Conservation (phyloP, 108 stramenopile genomes). For the Nitzschia sp. region DNA sequence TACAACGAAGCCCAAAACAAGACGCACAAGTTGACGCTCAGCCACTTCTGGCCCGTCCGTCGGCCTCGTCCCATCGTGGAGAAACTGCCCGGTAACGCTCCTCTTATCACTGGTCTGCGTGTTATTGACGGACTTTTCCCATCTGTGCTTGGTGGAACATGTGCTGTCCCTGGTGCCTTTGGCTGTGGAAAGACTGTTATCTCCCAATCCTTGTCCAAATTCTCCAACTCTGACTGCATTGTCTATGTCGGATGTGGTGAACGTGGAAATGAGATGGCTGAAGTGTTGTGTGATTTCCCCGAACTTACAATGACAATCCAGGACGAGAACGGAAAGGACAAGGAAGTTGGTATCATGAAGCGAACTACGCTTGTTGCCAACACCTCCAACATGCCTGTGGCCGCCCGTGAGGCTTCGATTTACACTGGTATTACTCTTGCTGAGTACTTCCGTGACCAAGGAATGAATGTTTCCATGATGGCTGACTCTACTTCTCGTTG, state of each 20-base stretch:
- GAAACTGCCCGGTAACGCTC: constrained; percentile 97
- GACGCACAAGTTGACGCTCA: constrained; percentile 88
- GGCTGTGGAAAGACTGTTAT: constrained; percentile 99
- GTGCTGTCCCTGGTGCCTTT: constrained; percentile 99
- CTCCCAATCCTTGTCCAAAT: constrained; percentile 98
- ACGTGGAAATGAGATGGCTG: constrained; percentile 99
- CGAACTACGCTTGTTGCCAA: constrained; percentile 99
- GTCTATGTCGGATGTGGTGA: constrained; percentile 96
- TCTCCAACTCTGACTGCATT: constrained; percentile 95
- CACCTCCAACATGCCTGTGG: constrained; percentile 99
- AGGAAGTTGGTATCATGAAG: constrained; percentile 99
- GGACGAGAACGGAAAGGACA: constrained; percentile 82
- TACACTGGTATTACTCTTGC: constrained; percentile 99
- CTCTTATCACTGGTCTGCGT: constrained; percentile 98
- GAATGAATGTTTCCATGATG: constrained; percentile 99
- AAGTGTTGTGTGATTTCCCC: constrained; percentile 99
- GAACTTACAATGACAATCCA: constrained; percentile 97
- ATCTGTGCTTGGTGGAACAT: constrained; percentile 98
- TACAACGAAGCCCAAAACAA: constrained; percentile 88
- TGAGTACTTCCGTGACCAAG: constrained; percentile 99
- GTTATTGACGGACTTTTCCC: constrained; percentile 99
- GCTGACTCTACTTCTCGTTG: constrained; percentile 99
- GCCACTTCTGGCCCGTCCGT: constrained; percentile 99
- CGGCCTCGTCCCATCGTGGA: constrained; percentile 96
- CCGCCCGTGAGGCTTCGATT: constrained; percentile 99